A percentile compares a stretch with the other conserved stretches of the same genome.
phyloP scores from a whole-genome alignment of 2,329 filamentous ascomycete genomes.

The Pestalotiopsis sp. region DNA sequence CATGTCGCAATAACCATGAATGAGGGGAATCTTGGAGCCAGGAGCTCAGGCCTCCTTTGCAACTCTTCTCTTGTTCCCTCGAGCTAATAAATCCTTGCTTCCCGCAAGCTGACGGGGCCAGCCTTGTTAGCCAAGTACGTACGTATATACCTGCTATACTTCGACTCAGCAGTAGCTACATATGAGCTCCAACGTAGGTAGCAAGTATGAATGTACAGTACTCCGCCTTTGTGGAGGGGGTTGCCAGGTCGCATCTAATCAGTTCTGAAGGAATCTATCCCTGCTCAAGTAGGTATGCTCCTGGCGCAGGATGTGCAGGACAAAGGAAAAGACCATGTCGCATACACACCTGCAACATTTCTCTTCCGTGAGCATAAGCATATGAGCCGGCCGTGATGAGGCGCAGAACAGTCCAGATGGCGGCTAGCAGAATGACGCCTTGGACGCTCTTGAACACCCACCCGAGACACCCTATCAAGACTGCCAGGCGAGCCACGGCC shows the following conservation, averaged over 20 bases:
- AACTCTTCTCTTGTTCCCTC: background rate
- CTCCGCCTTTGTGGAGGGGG: background rate
- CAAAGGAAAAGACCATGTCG: too few species aligned
- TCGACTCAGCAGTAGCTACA: background rate
- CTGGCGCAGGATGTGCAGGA: background rate
- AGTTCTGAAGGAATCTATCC: background rate
- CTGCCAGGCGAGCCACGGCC: too few species aligned
- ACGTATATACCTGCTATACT: background rate
- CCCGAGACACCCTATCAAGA: too few species aligned
- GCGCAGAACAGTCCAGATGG: too few species aligned
- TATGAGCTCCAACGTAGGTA: background rate
- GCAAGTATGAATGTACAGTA: background rate
- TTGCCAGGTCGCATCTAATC: background rate
- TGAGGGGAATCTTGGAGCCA: background rate
- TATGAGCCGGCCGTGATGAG: too few species aligned
- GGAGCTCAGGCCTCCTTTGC: conserved; percentile 12
- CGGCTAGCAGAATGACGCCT: too few species aligned
- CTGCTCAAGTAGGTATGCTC: background rate
- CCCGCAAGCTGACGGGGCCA: conserved; percentile 4
- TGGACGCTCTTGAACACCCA: too few species aligned
- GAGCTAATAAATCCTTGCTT: conserved; percentile 4
- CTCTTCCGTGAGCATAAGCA: too few species aligned
- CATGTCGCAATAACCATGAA: conserved; percentile 6
- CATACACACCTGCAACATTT: too few species aligned
- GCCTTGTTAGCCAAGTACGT: background rate